phyloP scores from a whole-genome alignment of 352 stramenopile genomes.

The Pythium biforme region DNA sequence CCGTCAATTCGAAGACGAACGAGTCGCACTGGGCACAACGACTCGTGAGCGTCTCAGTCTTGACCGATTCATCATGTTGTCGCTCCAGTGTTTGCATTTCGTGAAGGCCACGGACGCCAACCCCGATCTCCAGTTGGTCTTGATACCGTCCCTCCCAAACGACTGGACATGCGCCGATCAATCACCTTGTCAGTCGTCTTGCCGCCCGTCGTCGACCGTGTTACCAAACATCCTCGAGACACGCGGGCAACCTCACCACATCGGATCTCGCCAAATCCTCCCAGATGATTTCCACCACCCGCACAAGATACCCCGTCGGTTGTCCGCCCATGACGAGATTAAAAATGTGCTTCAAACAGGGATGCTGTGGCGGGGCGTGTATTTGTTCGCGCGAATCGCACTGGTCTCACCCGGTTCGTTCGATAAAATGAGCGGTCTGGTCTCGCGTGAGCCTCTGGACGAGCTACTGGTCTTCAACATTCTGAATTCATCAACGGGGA shows the following conservation, averaged over 20 bases:
- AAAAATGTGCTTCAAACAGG: slow-evolving; percentile 48
- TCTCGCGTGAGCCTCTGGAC: slow-evolving; percentile 18
- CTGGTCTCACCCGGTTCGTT: slow-evolving; percentile 25
- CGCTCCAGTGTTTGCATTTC: slow-evolving; percentile 20
- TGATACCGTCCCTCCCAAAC: slow-evolving; percentile 10
- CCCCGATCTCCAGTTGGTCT: not conserved
- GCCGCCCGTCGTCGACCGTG: slow-evolving; percentile 3
- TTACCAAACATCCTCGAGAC: not conserved
- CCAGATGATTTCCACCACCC: not conserved
- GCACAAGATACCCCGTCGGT: not conserved
- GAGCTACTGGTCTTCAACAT: slow-evolving; percentile 36
- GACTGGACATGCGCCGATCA: slow-evolving; percentile 23
- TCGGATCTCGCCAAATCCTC: not conserved
- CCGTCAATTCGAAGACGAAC: slow-evolving; percentile 1
- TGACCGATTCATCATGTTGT: slow-evolving; percentile 19
- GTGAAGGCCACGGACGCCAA: not conserved
- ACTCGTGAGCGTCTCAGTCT: slow-evolving; percentile 15
- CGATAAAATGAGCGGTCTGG: not conserved
- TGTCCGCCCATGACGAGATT: slow-evolving; percentile 1
- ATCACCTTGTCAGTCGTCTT: slow-evolving; percentile 9
- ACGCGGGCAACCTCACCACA: not conserved
- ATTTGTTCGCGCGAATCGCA: slow-evolving; percentile 42
- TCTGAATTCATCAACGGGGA: slow-evolving; percentile 44
- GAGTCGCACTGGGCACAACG: slow-evolving; percentile 2
- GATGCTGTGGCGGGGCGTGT: slow-evolving; percentile 52